Conservation (phyloP, 106 monocot species). For the Dendrobium nobile region DNA sequence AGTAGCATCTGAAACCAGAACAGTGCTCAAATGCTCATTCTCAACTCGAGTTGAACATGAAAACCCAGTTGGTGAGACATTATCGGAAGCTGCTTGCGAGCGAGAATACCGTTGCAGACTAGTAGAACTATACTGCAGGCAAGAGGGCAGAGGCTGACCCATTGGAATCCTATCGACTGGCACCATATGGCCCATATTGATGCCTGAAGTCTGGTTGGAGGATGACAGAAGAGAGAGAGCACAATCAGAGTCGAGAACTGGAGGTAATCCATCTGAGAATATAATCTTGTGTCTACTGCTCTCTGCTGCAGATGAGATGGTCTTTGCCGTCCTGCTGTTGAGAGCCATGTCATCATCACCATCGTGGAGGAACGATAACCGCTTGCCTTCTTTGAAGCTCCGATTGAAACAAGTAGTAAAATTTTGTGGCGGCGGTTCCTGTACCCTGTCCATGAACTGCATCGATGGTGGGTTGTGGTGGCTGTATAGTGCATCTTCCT, state of each 20-base stretch:
- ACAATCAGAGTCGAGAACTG: constrained; percentile 47
- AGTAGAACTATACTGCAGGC: constrained; percentile 15
- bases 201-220: constrained; percentile 35
- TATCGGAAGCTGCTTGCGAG: constrained; percentile 16
- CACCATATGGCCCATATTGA: constrained; percentile 41
- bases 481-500: constrained; percentile 29
- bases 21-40: constrained; percentile 22
- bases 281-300: constrained; percentile 31
- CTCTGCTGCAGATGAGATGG: constrained; percentile 25
- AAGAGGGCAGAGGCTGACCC: constrained; percentile 35
- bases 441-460: constrained; percentile 19
- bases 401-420: constrained; percentile 21
- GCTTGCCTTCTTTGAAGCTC: constrained; percentile 42
- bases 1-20: constrained; percentile 28
- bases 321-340: constrained; percentile 11
- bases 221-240: constrained; percentile 79
- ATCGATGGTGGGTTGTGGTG: constrained; percentile 15
- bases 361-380: constrained; percentile 44
- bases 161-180: constrained; percentile 37
- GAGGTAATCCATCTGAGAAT: constrained; percentile 38
- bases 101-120: constrained; percentile 19
- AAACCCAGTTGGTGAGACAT: constrained; percentile 38
- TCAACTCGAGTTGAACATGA: constrained; percentile 37
- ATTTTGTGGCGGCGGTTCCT: constrained; percentile 23
- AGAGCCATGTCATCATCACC: background rate